phyloP scores from a whole-genome alignment of 2,329 filamentous ascomycete species.

The Fusarium sublunatum region DNA sequence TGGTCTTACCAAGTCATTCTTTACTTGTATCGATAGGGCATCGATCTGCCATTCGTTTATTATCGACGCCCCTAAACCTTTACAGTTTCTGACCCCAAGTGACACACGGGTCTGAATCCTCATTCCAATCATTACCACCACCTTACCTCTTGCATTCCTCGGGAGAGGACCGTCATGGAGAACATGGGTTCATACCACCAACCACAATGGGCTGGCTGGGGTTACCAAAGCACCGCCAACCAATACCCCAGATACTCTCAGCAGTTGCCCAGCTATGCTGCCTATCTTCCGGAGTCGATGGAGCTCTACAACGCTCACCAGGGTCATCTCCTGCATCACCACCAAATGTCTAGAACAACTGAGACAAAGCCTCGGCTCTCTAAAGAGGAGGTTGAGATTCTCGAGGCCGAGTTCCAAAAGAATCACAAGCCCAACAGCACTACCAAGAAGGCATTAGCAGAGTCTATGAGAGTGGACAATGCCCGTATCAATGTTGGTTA shows the following conservation, averaged over 20 bases:
- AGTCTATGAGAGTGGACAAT: slow-evolving; percentile 71
- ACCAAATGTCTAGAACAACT: slow-evolving; percentile 55
- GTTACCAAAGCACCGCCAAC: slow-evolving; percentile 47
- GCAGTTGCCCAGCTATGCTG: slow-evolving; percentile 50
- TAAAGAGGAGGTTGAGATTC: slow-evolving; percentile 68
- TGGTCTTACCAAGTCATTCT: slow-evolving; percentile 39
- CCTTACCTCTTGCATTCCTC: slow-evolving; percentile 26
- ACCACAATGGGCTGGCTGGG: slow-evolving; percentile 52
- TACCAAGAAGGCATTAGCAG: slow-evolving; percentile 69
- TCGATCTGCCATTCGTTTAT: slow-evolving; percentile 30
- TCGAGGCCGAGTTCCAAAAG: slow-evolving; percentile 71
- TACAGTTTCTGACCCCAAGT: slow-evolving; percentile 13
- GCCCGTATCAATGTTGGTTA: slow-evolving; percentile 70
- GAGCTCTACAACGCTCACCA: slow-evolving; percentile 54
- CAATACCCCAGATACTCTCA: slow-evolving; percentile 50
- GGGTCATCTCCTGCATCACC: slow-evolving; percentile 52
- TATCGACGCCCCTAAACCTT: slow-evolving; percentile 9
- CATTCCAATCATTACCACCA: slow-evolving; percentile 37
- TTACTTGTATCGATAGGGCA: slow-evolving; percentile 30
- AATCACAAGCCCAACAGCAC: slow-evolving; percentile 73
- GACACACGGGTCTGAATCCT: slow-evolving; percentile 22
- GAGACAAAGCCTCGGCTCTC: slow-evolving; percentile 66
- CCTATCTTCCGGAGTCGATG: slow-evolving; percentile 54
- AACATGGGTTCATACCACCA: slow-evolving; percentile 52
- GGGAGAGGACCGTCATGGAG: slow-evolving; percentile 35